These are phyloP conservation scores for Persicaria maculosa DNA, from an alignment of 148 eudicot genomes.

Conservation along the genomic window DNA sequence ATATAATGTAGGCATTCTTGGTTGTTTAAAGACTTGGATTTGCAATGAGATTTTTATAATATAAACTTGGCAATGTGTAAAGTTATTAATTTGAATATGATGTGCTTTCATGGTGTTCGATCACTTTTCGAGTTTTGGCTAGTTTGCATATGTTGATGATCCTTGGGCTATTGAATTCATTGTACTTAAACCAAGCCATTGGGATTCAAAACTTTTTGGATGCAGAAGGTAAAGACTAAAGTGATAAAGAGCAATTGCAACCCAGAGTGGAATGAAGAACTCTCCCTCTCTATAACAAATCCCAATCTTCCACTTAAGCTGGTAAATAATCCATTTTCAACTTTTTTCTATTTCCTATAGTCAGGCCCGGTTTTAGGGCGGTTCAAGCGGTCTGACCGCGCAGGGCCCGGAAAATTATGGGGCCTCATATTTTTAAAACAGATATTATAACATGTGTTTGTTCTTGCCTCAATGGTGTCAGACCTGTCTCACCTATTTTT, in stretches of 20 bases:
- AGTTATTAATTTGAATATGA: too few relatives aligned
- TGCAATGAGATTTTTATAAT: background rate
- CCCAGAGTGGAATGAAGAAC: conserved; percentile 78
- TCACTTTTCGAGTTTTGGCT: background rate
- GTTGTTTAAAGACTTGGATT: background rate
- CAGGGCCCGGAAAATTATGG: too few relatives aligned
- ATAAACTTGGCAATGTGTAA: too few relatives aligned
- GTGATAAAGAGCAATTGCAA: conserved; percentile 50
- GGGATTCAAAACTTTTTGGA: background rate
- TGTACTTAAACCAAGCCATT: background rate
- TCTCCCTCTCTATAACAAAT: conserved; percentile 48
- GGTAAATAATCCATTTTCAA: conserved; percentile 24
- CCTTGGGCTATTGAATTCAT: background rate
- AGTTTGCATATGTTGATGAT: background rate
- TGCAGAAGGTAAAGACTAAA: conserved; percentile 66
- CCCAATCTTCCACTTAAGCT: conserved; percentile 38
- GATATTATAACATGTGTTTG: too few relatives aligned
- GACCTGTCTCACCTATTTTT: too few relatives aligned
- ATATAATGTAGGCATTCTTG: background rate
- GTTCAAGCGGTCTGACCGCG: too few relatives aligned
- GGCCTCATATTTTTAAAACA: too few relatives aligned
- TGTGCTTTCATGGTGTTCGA: background rate
- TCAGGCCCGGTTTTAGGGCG: too few relatives aligned
- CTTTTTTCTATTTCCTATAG: background rate
- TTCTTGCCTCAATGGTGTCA: too few relatives aligned